Conservation (phyloP, 164 flowering plant genomes). For the Piper longum region DNA sequence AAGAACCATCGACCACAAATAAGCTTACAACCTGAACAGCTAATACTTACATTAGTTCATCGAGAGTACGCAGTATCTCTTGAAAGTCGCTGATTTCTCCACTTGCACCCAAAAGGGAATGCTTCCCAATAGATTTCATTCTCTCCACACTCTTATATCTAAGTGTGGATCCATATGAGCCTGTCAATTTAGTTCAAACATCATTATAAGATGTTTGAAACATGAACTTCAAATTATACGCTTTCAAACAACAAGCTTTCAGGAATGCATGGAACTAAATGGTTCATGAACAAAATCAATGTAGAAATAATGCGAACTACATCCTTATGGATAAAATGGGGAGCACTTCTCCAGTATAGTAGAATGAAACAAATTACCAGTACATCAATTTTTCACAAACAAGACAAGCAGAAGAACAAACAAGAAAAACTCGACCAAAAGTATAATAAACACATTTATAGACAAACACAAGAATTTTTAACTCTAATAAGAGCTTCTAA, state of each 20-base stretch:
- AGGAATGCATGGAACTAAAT: background rate
- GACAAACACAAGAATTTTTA: too few relatives aligned
- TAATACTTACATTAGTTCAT: conserved; percentile 76
- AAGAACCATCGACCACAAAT: too few relatives aligned
- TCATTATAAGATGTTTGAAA: background rate
- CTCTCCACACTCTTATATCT: conserved; percentile 91
- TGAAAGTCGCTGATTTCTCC: conserved; percentile 98
- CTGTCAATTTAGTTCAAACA: conserved; percentile 21
- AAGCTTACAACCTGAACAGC: background rate
- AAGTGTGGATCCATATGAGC: conserved; percentile 90
- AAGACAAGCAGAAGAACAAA: too few relatives aligned
- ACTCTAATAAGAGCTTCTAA: too few relatives aligned
- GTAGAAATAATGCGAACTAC: background rate
- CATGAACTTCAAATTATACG: background rate
- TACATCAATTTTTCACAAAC: too few relatives aligned
- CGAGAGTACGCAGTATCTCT: conserved; percentile 77
- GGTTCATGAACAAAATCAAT: background rate
- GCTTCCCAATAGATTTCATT: conserved; percentile 74
- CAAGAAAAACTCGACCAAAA: too few relatives aligned
- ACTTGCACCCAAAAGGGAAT: conserved; percentile 93
- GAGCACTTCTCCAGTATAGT: background rate
- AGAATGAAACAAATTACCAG: too few relatives aligned
- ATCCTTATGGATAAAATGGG: background rate
- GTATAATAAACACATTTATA: too few relatives aligned
- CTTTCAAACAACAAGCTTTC: background rate